Evolutionary conservation across 164 flowering plant species (phyloP).

Genomic region (Umbellularia californica): DNA sequence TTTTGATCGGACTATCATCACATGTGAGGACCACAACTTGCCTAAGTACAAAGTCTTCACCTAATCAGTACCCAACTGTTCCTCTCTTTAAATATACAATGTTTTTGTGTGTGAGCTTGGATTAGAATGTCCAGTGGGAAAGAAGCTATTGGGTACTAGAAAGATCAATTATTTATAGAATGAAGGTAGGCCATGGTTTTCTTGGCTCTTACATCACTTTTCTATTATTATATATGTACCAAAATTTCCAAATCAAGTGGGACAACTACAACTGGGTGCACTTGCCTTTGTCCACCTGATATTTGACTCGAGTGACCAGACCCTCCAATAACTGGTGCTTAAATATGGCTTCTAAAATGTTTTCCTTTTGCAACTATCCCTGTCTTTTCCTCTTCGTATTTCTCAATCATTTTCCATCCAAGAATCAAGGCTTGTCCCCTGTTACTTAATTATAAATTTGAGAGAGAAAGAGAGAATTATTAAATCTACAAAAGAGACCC

Average conservation of each 20-base stretch:
- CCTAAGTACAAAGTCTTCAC: no score
- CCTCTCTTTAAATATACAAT: no score
- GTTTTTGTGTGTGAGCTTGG: no score
- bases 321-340: background rate
- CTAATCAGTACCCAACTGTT: no score
- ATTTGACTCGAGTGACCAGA: background rate
- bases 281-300: constrained; percentile 3
- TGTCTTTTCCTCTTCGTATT: constrained; percentile 8
- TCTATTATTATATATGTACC: background rate
- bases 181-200: background rate
- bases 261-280: background rate
- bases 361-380: constrained; percentile 3
- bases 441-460: background rate
- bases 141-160: background rate
- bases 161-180: background rate
- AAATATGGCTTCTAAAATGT: background rate
- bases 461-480: background rate
- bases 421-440: constrained; percentile 2
- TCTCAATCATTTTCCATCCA: background rate
- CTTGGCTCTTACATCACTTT: background rate
- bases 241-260: background rate
- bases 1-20: no score
- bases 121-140: background rate
- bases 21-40: no score
- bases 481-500: background rate